phyloP scores from a whole-genome alignment of 768 basidiomycete species.

The Pisolithus microcarpus region DNA sequence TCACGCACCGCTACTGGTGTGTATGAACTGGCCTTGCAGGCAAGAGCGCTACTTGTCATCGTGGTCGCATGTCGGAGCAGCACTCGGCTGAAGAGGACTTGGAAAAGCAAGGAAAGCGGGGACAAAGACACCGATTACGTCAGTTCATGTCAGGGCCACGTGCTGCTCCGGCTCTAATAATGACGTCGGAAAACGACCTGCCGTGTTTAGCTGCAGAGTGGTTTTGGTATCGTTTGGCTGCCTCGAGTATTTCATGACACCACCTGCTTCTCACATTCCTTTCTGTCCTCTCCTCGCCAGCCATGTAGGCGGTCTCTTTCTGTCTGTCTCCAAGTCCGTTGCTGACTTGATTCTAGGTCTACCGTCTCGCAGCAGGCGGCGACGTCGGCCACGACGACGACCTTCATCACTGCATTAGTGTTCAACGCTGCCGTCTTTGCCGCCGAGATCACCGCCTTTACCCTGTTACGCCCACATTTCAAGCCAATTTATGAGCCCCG shows the following conservation, averaged over 20 bases:
- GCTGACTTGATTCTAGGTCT: slow-evolving; percentile 28
- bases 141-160: not conserved
- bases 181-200: not conserved
- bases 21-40: not conserved
- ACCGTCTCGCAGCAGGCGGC: slow-evolving; percentile 29
- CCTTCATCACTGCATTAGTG: slow-evolving; percentile 79
- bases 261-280: not conserved
- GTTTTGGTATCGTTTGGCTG: not conserved
- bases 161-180: not conserved
- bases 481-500: slow-evolving; percentile 85
- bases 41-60: not conserved
- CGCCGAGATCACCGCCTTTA: slow-evolving; percentile 67
- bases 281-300: not conserved
- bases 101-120: no score
- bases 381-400: slow-evolving; percentile 57
- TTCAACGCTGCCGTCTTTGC: slow-evolving; percentile 74
- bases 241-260: not conserved
- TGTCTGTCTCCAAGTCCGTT: not conserved
- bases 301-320: slow-evolving; percentile 13
- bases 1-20: not conserved
- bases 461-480: slow-evolving; percentile 79
- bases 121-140: no score
- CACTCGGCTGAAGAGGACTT: no score
- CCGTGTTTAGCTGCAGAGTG: not conserved
- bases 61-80: no score